These are phyloP conservation scores for Sphaerulina vaccinii DNA, from an alignment of 2,329 filamentous ascomycete species.

Conservation along the genomic window DNA sequence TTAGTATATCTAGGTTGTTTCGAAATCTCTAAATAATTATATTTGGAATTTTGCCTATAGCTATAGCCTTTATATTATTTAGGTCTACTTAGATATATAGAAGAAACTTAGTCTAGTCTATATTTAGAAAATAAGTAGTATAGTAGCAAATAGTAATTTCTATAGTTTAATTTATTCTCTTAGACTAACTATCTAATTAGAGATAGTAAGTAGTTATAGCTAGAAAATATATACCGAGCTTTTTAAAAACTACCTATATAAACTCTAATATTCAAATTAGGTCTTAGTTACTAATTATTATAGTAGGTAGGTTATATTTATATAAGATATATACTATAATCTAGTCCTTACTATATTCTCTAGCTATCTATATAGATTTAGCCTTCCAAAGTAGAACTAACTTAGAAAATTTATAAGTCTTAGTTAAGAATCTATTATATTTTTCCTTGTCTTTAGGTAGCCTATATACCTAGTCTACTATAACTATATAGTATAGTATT, in stretches of 20 bases:
- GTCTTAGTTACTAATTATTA: too few relatives aligned
- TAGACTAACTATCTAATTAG: not conserved
- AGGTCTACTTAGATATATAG: not conserved
- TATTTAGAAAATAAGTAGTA: too few relatives aligned
- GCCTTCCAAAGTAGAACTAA: not conserved
- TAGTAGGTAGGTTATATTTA: too few relatives aligned
- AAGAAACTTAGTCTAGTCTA: too few relatives aligned
- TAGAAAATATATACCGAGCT: too few relatives aligned
- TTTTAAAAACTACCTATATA: too few relatives aligned
- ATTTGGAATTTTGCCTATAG: not conserved
- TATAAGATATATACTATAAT: too few relatives aligned
- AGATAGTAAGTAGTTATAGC: not conserved
- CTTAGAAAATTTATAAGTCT: not conserved
- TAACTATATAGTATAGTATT: too few relatives aligned
- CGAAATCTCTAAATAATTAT: not conserved
- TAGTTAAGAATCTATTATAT: not conserved
- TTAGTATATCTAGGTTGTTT: not conserved
- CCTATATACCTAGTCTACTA: slow-evolving; percentile 1
- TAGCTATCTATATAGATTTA: not conserved
- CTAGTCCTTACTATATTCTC: not conserved
- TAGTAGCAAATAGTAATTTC: too few relatives aligned
- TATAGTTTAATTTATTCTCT: not conserved
- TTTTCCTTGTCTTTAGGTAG: not conserved
- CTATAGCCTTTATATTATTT: not conserved
- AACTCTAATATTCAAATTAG: too few relatives aligned